Conservation (phyloP, 73 alveolate species). For the Paramecium sonneborni region DNA sequence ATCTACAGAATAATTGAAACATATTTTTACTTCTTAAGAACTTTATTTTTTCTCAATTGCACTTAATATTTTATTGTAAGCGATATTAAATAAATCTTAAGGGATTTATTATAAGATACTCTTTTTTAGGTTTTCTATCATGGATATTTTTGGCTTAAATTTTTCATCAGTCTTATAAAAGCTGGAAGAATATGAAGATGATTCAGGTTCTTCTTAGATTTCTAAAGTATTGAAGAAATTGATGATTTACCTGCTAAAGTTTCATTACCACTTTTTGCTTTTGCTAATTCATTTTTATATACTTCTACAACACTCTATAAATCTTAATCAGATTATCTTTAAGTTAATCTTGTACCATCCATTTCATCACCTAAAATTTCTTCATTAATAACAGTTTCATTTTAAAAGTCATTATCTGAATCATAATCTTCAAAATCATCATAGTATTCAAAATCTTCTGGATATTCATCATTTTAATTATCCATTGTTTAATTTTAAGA, state of each 20-base stretch:
- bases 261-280: not conserved
- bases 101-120: constrained; percentile 4
- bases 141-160: not conserved
- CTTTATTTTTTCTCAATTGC: not conserved
- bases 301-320: constrained; percentile 6
- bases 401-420: not conserved
- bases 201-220: constrained; percentile 1
- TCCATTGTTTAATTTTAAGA: not conserved
- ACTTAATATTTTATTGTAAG: not conserved
- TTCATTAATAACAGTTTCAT: not conserved
- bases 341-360: not conserved
- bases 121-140: not conserved
- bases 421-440: constrained; percentile 57
- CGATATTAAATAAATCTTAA: not conserved
- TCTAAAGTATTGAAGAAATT: not conserved
- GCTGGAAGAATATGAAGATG: not conserved
- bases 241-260: not conserved
- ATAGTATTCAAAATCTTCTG: constrained; percentile 57
- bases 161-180: constrained; percentile 35
- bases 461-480: not conserved
- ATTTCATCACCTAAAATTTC: constrained; percentile 2
- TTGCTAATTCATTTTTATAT: constrained; percentile 30
- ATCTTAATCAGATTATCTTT: constrained; percentile 13
- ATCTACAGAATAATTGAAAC: not conserved
- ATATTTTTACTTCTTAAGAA: not conserved